These are phyloP conservation scores for Kwoniella bestiolae DNA, from an alignment of 768 basidiomycete genomes.

Conservation along the genomic window DNA sequence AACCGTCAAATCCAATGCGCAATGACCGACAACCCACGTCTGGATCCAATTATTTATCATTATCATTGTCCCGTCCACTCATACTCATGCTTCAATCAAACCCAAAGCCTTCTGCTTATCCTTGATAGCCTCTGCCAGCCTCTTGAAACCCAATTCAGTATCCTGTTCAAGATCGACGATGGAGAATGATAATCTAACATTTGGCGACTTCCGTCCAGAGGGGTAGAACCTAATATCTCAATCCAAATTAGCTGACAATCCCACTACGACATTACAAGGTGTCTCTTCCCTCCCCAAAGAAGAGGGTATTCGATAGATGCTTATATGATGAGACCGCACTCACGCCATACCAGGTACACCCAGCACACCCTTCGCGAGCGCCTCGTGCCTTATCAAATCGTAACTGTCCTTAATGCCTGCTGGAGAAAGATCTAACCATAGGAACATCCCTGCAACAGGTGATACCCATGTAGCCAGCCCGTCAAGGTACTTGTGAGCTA, in stretches of 20 bases:
- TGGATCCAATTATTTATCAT: no score
- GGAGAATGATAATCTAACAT: conserved; percentile 83
- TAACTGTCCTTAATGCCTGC: conserved; percentile 69
- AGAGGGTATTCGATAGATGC: no score
- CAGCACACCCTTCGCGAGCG: conserved; percentile 80
- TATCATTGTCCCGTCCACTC: no score
- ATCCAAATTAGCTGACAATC: no score
- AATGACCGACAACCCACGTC: no score
- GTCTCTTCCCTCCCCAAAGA: no score
- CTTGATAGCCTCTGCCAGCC: conserved; percentile 63
- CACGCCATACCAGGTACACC: conserved; percentile 72
- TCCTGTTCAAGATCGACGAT: conserved; percentile 61
- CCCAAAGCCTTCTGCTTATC: conserved; percentile 44
- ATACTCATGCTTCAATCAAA: no score
- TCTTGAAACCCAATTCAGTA: conserved; percentile 72
- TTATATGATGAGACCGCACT: no score
- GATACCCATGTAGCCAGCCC: conserved; percentile 66
- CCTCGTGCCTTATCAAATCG: conserved; percentile 71
- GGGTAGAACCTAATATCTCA: conserved; percentile 85
- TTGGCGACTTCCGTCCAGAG: conserved; percentile 69
- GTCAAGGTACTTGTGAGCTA: conserved; percentile 74
- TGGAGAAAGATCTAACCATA: conserved; percentile 64
- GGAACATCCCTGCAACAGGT: conserved; percentile 69
- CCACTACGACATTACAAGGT: no score
- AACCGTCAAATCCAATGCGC: no score